Conservation (phyloP, 352 stramenopile species). For the Blastocystis sp. region DNA sequence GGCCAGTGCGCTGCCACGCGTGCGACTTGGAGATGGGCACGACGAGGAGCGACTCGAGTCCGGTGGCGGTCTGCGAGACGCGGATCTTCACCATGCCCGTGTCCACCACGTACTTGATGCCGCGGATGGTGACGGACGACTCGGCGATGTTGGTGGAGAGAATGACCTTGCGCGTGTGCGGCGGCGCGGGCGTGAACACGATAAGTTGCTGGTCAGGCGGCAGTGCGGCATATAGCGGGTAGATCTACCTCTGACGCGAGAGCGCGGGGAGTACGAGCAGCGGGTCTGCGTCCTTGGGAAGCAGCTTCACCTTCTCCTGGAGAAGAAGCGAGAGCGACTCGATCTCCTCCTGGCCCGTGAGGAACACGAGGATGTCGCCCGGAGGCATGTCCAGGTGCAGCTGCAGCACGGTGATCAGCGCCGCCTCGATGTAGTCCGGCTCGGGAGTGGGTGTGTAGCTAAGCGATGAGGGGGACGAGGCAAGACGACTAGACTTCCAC, state of each 20-base stretch:
- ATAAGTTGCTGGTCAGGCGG: slow-evolving; percentile 90
- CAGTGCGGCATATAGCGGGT: slow-evolving; percentile 93
- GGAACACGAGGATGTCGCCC: slow-evolving; percentile 90
- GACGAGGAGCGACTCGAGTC: slow-evolving; percentile 86
- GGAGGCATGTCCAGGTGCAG: slow-evolving; percentile 78
- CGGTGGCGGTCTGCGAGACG: slow-evolving; percentile 84
- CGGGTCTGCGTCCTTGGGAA: slow-evolving; percentile 77
- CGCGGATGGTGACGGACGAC: slow-evolving; percentile 97
- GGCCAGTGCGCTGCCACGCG: slow-evolving; percentile 87
- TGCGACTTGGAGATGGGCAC: slow-evolving; percentile 87
- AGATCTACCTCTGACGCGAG: slow-evolving; percentile 78
- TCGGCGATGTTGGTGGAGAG: slow-evolving; percentile 91
- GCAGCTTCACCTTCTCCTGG: slow-evolving; percentile 82
- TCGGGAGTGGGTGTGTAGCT: slow-evolving; percentile 83
- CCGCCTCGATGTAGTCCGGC: slow-evolving; percentile 87
- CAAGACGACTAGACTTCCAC: slow-evolving; percentile 74
- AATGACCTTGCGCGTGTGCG: slow-evolving; percentile 81
- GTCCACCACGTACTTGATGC: slow-evolving; percentile 95
- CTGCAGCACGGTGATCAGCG: slow-evolving; percentile 85
- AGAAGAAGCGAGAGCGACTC: slow-evolving; percentile 85
- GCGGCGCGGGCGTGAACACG: slow-evolving; percentile 85
- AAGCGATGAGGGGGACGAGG: neutral
- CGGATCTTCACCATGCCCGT: slow-evolving; percentile 89
- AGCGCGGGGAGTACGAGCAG: neutral
- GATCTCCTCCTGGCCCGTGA: slow-evolving; percentile 94